These are phyloP conservation scores for Colletotrichum tamarilloi DNA, from an alignment of 2,329 filamentous ascomycete genomes.

Conservation along the genomic window DNA sequence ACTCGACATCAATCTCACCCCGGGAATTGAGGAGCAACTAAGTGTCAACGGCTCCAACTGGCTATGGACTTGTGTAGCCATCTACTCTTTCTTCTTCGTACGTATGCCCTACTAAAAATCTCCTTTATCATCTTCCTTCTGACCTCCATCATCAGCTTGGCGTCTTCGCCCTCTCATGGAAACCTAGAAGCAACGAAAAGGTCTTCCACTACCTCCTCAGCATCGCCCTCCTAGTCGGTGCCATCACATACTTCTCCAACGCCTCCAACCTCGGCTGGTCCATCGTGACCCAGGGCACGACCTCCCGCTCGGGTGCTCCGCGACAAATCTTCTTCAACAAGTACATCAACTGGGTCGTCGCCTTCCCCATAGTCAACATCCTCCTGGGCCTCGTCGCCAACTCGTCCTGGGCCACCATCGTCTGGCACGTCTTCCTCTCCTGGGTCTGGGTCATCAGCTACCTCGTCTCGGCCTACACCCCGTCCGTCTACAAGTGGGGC, in stretches of 20 bases:
- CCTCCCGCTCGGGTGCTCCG: conserved; percentile 42
- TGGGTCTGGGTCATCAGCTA: conserved; percentile 65
- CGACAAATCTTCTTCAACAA: conserved; percentile 67
- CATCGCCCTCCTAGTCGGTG: conserved; percentile 59
- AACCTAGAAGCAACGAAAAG: conserved; percentile 57
- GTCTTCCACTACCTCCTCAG: conserved; percentile 68
- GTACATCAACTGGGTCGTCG: conserved; percentile 66
- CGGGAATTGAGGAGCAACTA: conserved; percentile 50
- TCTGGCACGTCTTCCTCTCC: conserved; percentile 59
- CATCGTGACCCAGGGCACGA: conserved; percentile 50
- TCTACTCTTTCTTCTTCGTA: conserved; percentile 60
- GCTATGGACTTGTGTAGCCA: conserved; percentile 64
- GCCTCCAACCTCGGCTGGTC: conserved; percentile 62
- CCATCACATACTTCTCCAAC: conserved; percentile 62
- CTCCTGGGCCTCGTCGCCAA: conserved; percentile 62
- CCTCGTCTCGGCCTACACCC: conserved; percentile 59
- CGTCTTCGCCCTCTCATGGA: conserved; percentile 53
- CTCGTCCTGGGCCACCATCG: conserved; percentile 66
- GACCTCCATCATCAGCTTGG: conserved; percentile 47
- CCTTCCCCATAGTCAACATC: conserved; percentile 58
- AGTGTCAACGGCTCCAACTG: conserved; percentile 62
- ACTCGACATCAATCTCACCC: conserved; percentile 58
- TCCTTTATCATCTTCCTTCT: too few species aligned
- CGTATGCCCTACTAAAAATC: conserved; percentile 34
- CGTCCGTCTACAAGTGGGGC: conserved; percentile 66